Evolutionary conservation across 352 stramenopile species (phyloP), one percentile per base, ranked within the genome.

Genomic region (Globisporangium abappressorium): DNA sequence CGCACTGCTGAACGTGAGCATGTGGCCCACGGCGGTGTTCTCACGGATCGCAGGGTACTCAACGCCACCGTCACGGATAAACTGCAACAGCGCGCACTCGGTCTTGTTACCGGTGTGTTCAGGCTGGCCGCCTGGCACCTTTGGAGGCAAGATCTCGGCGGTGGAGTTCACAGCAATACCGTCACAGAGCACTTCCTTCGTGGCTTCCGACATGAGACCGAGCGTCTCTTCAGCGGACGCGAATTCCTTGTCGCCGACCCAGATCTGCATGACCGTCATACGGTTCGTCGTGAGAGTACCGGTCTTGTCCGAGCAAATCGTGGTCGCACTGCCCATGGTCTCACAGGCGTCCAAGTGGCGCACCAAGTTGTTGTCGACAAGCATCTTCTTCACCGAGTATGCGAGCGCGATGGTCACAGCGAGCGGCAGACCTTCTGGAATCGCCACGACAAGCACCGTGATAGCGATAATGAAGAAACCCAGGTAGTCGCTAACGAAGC

Each of bases 341-440:
- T 97, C 89, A 76, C 85, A 94, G 2, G 84, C 84, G 57, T 88
- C 82, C 57, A 96, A 70, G 64, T 95, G 82, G 53, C 84, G 86
- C 56, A 97, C 89, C n/a, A 95, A 47, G 66, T 92, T 94, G 75
- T 94, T 95, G 70, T 95, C 83, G n/a, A 79, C 70, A n/a, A 93
- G 80, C 90, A 96, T 97, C 61, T 90, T 87, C 71, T 87, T 91
- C 26, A 90, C 88, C 18, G 92, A 98, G 70, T 98, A 98, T 0
- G 97, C 95, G 14, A 99, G 81, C 4, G 95, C 89, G 43, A 99
- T 92, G n/a, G 96, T 99, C 0, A 99, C 97, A 20, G 96, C 96
- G 14, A 99, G 84, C n/a, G 97, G 97, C 56, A 99, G 77, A 56
- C 97, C 97, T 73, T 99, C 97, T 0, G 97, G 97, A 20, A 99